Evolutionary conservation across 345 rosid genomes (phyloP).

Genomic region (Psidium guajava): DNA sequence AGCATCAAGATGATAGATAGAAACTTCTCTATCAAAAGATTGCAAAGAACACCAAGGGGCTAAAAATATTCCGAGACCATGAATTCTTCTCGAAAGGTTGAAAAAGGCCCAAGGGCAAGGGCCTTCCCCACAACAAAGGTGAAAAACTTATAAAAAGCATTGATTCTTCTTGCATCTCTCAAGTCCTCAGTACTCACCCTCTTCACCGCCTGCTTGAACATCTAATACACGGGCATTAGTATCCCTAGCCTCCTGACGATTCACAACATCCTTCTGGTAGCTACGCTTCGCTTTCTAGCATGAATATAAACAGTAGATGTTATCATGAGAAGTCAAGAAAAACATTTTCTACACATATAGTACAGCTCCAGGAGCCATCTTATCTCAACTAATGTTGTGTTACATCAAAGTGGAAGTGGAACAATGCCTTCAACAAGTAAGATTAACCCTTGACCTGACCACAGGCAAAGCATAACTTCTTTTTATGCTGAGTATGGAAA

Average conservation of each 20-base stretch:
- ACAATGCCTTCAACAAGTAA: neutral
- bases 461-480: neutral
- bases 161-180: neutral
- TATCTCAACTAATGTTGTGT: neutral
- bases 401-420: neutral
- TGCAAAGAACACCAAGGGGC: neutral
- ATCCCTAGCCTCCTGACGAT: slow-evolving; percentile 49
- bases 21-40: neutral
- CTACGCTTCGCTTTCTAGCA: slow-evolving; percentile 87
- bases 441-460: neutral
- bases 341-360: neutral
- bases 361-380: neutral
- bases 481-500: neutral
- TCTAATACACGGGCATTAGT: slow-evolving; percentile 29
- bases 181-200: slow-evolving; percentile 28
- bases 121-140: neutral
- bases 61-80: neutral
- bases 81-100: neutral
- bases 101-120: neutral
- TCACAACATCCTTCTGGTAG: slow-evolving; percentile 84
- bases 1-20: neutral
- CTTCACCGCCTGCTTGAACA: slow-evolving; percentile 33
- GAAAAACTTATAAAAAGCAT: neutral
- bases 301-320: neutral
- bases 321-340: neutral